Base-by-base conservation (phyloP, 2,329 filamentous ascomycete genomes). In the Malbranchea zuffiana region DNA sequence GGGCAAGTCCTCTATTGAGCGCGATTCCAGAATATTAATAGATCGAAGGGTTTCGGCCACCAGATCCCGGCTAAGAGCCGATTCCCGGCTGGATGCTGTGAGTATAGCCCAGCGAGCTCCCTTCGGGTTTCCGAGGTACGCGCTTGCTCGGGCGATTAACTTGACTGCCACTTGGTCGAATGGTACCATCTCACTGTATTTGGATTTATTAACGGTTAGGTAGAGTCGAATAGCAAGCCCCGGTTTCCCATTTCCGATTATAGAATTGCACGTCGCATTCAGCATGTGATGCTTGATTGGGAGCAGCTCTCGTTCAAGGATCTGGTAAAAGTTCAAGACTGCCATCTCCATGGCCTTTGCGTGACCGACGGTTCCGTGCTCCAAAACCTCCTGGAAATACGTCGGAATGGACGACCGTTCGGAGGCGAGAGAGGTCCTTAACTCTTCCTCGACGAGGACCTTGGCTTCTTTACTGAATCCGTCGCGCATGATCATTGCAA, bases 81-180 rank as follows among this genome's bases (percentile, higher is more conserved):
- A 57, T 2, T 45, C 42, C 18, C 59, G 55, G 18, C 54, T 48
- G 16, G 63, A 46, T n/a, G 50, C 55, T 2, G 57, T 57, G 35
- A 61, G 35, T 26, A 63, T 50, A 32, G 58, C 61, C 61, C 61
- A 63, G 32, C 59, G 57, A 2, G 62, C 43, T 2, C 60, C 61
- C n/a, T 50, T 47, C 5, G 56, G 36, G 20, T 60, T 52, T 3
- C 50, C 47, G 4, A 43, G 36, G 2, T 39, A 37, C 1, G 54
- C 49, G 28, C 55, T 61, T 5, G 53, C 56, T 13, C 60, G 57
- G 11, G 59, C 27, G 29, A 62, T 50, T 43, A 62, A 53, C 40
- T 61, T 59, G 46, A 63, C 49, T 32, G 51, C 55, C 5, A 56
- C 50, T n/a, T 52, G 53, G 32, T 60, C 53, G 36, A 63, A 62